Conservation (phyloP, 1,284 basidiomycete species). For the Tylopilus sp. region DNA sequence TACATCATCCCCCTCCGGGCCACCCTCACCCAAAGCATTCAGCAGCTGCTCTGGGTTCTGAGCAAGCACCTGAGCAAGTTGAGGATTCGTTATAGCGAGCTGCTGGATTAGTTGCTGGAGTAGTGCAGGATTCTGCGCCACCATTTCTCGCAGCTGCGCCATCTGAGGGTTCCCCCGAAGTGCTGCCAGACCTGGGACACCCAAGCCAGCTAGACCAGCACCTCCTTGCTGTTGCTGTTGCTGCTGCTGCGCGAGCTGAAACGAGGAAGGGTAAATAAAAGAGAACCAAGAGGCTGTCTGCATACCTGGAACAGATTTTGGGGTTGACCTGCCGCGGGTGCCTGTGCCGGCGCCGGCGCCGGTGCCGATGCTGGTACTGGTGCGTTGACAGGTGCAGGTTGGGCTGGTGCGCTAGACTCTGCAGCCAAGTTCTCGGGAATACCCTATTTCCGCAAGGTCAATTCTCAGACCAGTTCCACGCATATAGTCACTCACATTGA, state of each 20-base stretch:
- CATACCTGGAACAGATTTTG: slow-evolving; percentile 77
- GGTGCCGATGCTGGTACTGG: slow-evolving; percentile 17
- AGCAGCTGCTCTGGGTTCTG: slow-evolving; percentile 69
- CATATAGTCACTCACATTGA: slow-evolving; percentile 64
- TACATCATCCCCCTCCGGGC: slow-evolving; percentile 42
- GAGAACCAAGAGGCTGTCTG: not conserved
- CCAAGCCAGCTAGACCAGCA: slow-evolving; percentile 31
- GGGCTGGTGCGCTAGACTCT: slow-evolving; percentile 35
- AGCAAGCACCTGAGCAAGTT: slow-evolving; percentile 60
- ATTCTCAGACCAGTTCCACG: slow-evolving; percentile 2
- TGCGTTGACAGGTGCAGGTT: slow-evolving; percentile 37
- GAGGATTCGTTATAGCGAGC: slow-evolving; percentile 69
- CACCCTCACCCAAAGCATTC: slow-evolving; percentile 51
- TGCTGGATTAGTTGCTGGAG: slow-evolving; percentile 82
- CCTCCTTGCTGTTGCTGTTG: slow-evolving; percentile 61
- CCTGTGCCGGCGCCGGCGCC: slow-evolving; percentile 30
- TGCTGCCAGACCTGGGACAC: slow-evolving; percentile 38
- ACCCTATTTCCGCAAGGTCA: slow-evolving; percentile 43
- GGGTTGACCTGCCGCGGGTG: slow-evolving; percentile 33
- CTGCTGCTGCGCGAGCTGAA: slow-evolving; percentile 68
- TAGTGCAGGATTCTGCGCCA: slow-evolving; percentile 71
- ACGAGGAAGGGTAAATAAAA: slow-evolving; percentile 2
- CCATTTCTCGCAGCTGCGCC: slow-evolving; percentile 63
- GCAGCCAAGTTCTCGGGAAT: slow-evolving; percentile 58
- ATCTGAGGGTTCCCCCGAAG: slow-evolving; percentile 62